Evolutionary conservation across 768 basidiomycete genomes (phyloP), one percentile per base, ranked within the genome.

Genomic region (Tricholoma terreum): DNA sequence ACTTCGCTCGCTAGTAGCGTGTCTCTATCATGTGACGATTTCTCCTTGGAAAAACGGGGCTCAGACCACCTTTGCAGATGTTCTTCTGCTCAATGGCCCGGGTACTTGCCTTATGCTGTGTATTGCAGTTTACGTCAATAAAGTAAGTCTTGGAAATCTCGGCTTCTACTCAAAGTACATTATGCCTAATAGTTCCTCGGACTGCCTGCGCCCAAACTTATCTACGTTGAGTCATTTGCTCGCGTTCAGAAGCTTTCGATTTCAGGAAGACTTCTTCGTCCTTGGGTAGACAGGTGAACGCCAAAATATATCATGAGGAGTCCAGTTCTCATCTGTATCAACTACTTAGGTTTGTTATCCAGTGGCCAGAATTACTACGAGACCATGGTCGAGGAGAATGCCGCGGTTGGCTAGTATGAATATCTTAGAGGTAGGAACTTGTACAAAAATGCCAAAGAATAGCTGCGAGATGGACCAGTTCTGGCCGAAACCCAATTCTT

Each of bases 201-300:
- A 24, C 70, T 94, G 34, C 76, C 78, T 19, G 81, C 86, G 1
- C 89, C 96, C 6, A 77, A 73, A 38, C 70, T 92, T 27, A 82
- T 99, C 52, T 99, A 97, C 68, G 79, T 98, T 38, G 97, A 98
- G 71, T 94, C 93, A 0, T 97, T 96, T 70, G 94, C 96, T 7
- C 87, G 96, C 5, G 93, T 95, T 1, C 77, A 74, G 17, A 79
- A 81, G 1, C 78, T 98, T 22, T 96, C 92, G 12, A 77, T 95
- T 19, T 94, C 93, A 22, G 96, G 89, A 22, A 92, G 81, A 64
- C 75, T 98, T 34, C 77, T 98, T 24, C 81, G 84, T 48, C 83
- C 82, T n/a, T 74, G 96, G 30, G 94, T 90, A 5, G 94, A 98
- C 69, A 80, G 85, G 91, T 85, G 63, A 61, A 80, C 56, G 17